Evolutionary conservation across 2,329 filamentous ascomycete genomes (phyloP).

Genomic region (Fusarium sp.): DNA sequence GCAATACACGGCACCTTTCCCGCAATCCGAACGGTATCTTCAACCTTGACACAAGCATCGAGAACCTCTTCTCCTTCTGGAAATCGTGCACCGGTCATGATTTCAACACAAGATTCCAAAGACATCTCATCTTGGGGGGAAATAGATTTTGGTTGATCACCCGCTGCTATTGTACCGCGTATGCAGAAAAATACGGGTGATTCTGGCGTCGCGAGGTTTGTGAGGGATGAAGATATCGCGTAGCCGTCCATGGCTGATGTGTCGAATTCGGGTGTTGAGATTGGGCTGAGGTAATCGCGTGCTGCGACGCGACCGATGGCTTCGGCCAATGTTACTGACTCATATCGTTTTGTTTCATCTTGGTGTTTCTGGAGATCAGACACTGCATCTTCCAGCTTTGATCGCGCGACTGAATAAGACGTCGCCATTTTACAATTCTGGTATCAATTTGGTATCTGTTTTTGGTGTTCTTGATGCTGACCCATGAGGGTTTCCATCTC

Average conservation of each 20-base stretch:
- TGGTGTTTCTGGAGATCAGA: fast-evolving
- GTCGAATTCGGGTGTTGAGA: conserved; percentile 2
- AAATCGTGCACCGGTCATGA: background rate
- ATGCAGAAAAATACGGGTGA: background rate
- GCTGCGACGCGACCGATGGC: background rate
- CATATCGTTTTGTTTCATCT: background rate
- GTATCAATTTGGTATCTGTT: fast-evolving
- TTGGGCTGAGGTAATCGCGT: background rate
- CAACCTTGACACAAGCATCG: background rate
- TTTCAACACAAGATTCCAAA: background rate
- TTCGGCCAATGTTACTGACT: background rate
- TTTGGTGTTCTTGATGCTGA: background rate
- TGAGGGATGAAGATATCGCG: background rate
- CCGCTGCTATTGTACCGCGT: background rate
- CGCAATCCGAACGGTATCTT: background rate
- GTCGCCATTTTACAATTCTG: background rate
- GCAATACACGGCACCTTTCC: background rate
- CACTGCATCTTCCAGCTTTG: background rate
- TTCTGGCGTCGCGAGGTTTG: background rate
- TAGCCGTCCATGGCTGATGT: conserved; percentile 8
- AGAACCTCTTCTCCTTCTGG: background rate
- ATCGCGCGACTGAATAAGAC: background rate
- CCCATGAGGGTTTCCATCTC: background rate
- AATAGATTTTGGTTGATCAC: background rate
- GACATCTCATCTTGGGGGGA: fast-evolving